Conservation (phyloP, 176 grass and related monocot species). For the Dactylis glomerata region DNA sequence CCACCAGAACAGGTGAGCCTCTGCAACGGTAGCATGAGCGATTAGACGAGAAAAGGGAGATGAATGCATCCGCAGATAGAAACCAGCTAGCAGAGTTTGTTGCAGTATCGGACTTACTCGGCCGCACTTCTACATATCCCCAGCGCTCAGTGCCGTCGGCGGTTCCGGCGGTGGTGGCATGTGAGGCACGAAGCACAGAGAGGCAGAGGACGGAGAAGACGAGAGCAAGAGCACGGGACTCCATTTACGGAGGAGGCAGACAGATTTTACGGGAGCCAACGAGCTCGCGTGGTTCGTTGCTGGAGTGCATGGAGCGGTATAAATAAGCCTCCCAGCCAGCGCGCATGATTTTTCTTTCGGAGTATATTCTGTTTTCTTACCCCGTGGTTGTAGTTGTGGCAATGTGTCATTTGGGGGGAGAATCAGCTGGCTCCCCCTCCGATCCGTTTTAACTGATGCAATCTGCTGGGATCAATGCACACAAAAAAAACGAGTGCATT, state of each 20-base stretch:
- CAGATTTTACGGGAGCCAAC: neutral
- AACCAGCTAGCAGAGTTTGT: neutral
- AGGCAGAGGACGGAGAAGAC: constrained; percentile 20
- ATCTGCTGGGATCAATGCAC: too few relatives aligned
- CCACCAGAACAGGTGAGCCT: constrained; percentile 93
- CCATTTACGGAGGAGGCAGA: neutral
- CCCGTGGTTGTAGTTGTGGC: neutral
- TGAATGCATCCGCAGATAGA: neutral
- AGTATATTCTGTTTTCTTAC: neutral
- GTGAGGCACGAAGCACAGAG: neutral
- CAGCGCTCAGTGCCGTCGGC: constrained; percentile 66
- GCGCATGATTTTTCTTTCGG: neutral
- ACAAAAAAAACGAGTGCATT: too few relatives aligned
- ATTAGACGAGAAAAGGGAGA: neutral
- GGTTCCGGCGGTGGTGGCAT: constrained; percentile 33
- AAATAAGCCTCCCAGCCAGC: neutral
- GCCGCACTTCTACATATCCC: constrained; percentile 72
- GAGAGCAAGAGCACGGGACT: constrained; percentile 12
- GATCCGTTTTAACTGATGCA: too few relatives aligned
- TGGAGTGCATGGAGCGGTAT: neutral
- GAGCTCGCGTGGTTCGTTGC: neutral
- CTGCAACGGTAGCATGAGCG: constrained; percentile 11
- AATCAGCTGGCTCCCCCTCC: too few relatives aligned
- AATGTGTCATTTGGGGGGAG: neutral
- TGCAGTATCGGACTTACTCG: neutral